phyloP scores from a whole-genome alignment of 2,329 filamentous ascomycete genomes.

The Pseudohalonectria lignicola region DNA sequence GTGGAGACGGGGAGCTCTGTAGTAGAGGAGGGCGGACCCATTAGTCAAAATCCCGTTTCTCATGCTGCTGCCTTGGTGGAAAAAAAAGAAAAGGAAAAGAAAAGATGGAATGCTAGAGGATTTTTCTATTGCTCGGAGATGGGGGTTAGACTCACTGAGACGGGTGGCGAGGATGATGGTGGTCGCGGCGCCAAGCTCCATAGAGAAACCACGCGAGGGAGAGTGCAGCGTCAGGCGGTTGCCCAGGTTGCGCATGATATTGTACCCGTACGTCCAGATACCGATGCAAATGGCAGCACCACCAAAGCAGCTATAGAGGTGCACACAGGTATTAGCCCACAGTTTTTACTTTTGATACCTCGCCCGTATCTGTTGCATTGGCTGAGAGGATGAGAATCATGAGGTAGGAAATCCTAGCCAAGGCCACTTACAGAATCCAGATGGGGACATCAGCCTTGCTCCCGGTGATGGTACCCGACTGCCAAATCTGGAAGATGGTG shows the following conservation, averaged over 20 bases:
- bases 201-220: constrained; percentile 40
- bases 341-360: not conserved
- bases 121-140: too few species aligned
- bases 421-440: constrained; percentile 37
- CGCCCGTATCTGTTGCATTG: too few species aligned
- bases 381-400: too few species aligned
- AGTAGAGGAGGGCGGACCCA: not conserved
- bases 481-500: constrained; percentile 51
- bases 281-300: constrained; percentile 30
- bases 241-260: constrained; percentile 49
- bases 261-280: constrained; percentile 51
- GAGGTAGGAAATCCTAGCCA: not conserved
- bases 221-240: constrained; percentile 48
- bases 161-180: constrained; percentile 55
- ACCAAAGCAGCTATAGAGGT: constrained; percentile 15
- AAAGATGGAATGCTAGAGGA: not conserved
- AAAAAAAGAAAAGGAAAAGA: not conserved
- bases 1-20: constrained; percentile 50
- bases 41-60: too few species aligned
- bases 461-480: constrained; percentile 28
- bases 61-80: too few species aligned
- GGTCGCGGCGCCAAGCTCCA: constrained; percentile 49
- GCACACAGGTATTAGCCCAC: not conserved
- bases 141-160: constrained; percentile 25
- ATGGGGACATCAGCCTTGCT: constrained; percentile 38